Evolutionary conservation across 768 basidiomycete genomes (phyloP).

Genomic region (Porpolomopsis calyptriformis): DNA sequence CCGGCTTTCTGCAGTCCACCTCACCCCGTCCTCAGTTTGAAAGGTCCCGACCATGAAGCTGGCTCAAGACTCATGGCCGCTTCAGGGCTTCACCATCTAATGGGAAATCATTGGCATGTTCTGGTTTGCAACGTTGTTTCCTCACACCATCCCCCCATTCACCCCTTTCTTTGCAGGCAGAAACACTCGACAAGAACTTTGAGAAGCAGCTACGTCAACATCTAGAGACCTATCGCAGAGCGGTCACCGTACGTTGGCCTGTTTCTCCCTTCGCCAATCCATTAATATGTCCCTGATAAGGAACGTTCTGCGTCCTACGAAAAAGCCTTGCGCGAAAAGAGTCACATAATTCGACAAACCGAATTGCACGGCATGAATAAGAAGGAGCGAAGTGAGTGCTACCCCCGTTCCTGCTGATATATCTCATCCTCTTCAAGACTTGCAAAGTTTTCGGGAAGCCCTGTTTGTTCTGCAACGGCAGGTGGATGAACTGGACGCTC

Average conservation of each 20-base stretch:
- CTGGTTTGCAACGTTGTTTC: constrained; percentile 41
- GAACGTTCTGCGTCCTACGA: constrained; percentile 84
- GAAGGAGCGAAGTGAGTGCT: constrained; percentile 74
- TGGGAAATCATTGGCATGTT: constrained; percentile 89
- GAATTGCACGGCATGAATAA: constrained; percentile 77
- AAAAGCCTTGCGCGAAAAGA: constrained; percentile 70
- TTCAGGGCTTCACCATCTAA: constrained; percentile 81
- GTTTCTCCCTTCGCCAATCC: too few relatives aligned
- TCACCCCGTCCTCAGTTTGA: constrained; percentile 36
- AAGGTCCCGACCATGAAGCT: constrained; percentile 70
- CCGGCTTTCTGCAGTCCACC: constrained; percentile 1
- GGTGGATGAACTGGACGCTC: constrained; percentile 81
- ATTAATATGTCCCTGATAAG: too few relatives aligned
- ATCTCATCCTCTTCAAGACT: constrained; percentile 38
- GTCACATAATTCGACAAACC: constrained; percentile 72
- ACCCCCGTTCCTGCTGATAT: neutral
- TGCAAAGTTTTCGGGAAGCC: constrained; percentile 82
- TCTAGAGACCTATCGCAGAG: constrained; percentile 65
- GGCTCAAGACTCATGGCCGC: constrained; percentile 78
- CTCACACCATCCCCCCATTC: constrained; percentile 1
- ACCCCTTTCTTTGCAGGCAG: constrained; percentile 41
- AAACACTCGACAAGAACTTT: constrained; percentile 77
- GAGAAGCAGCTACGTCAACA: constrained; percentile 85
- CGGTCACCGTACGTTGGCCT: constrained; percentile 46
- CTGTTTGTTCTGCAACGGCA: constrained; percentile 72